Conservation (phyloP, 2,329 filamentous ascomycete genomes). For the Hypoxylon sp. region DNA sequence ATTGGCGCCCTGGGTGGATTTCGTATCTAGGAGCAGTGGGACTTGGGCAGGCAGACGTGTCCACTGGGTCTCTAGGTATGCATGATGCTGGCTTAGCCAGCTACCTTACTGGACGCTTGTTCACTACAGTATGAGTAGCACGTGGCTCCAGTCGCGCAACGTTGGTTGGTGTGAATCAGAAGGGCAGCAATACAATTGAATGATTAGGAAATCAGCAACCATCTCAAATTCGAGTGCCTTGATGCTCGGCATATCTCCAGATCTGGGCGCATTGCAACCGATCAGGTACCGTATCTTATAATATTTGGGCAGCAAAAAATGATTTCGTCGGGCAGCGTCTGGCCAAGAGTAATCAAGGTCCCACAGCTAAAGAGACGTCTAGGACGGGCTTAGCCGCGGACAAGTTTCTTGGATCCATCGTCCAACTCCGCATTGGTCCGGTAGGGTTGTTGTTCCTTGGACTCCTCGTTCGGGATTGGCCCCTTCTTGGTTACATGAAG, state of each 20-base stretch:
- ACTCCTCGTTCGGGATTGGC: slow-evolving; percentile 27
- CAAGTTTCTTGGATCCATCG: slow-evolving; percentile 30
- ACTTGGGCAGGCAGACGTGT: slow-evolving; percentile 47
- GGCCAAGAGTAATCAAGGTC: slow-evolving; percentile 24
- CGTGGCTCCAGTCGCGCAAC: slow-evolving; percentile 51
- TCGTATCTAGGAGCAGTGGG: slow-evolving; percentile 44
- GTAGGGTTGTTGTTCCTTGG: slow-evolving; percentile 26
- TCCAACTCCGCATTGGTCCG: slow-evolving; percentile 31
- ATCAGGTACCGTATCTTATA: slow-evolving; percentile 24
- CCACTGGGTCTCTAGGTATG: slow-evolving; percentile 27
- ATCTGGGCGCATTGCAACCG: slow-evolving; percentile 26
- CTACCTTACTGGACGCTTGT: slow-evolving; percentile 20
- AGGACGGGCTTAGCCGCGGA: slow-evolving; percentile 38
- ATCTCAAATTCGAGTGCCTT: slow-evolving; percentile 22
- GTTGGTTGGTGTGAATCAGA: slow-evolving; percentile 32
- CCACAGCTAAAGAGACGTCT: slow-evolving; percentile 31
- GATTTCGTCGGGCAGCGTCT: slow-evolving; percentile 30
- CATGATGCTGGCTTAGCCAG: slow-evolving; percentile 31
- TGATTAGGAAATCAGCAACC: slow-evolving; percentile 21
- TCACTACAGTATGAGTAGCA: slow-evolving; percentile 43
- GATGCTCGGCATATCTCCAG: slow-evolving; percentile 22
- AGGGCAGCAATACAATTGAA: slow-evolving; percentile 28
- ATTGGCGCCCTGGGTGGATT: slow-evolving; percentile 43
- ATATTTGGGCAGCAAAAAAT: slow-evolving; percentile 36
- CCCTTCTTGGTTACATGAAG: slow-evolving; percentile 9